Conservation (phyloP, 768 basidiomycete genomes). For the Amanita rubescens region DNA sequence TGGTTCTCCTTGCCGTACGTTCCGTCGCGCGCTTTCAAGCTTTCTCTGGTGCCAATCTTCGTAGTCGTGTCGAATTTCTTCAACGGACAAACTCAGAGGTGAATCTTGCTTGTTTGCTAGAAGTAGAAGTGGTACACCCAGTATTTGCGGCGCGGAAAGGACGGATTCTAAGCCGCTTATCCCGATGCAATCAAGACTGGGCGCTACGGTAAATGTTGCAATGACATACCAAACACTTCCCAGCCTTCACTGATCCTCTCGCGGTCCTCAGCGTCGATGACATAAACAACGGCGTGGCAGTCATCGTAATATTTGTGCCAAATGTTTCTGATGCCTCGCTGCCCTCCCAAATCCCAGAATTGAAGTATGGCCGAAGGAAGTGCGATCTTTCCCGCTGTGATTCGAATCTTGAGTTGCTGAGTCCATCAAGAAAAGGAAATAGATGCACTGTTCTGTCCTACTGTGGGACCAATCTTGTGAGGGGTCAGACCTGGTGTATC, state of each 20-base stretch:
- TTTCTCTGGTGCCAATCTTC: conserved; percentile 81
- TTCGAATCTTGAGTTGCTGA: not conserved
- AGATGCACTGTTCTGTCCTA: conserved; percentile 87
- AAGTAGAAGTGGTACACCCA: conserved; percentile 84
- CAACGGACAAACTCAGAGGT: conserved; percentile 70
- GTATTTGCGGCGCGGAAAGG: conserved; percentile 81
- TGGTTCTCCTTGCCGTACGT: conserved; percentile 36
- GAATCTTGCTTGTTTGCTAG: conserved; percentile 96
- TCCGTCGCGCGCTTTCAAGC: conserved; percentile 58
- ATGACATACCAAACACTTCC: conserved; percentile 86
- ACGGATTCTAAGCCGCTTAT: conserved; percentile 56
- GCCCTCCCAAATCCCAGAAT: conserved; percentile 97
- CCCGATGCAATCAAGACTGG: conserved; percentile 3
- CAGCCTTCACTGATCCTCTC: conserved; percentile 90
- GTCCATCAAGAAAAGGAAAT: conserved; percentile 7
- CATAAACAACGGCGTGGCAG: conserved; percentile 94
- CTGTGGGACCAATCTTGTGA: conserved; percentile 92
- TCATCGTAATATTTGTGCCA: conserved; percentile 96
- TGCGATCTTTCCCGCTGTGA: conserved; percentile 81
- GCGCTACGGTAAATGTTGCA: not conserved
- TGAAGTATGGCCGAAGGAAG: conserved; percentile 91
- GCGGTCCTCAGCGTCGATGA: conserved; percentile 88
- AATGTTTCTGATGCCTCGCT: conserved; percentile 87
- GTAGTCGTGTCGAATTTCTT: conserved; percentile 86
- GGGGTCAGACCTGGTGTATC: conserved; percentile 81